Percentiles rank a stretch among this genome's conserved stretches.
Conservation (phyloP, 83 land plant species). For the Picea abies region DNA sequence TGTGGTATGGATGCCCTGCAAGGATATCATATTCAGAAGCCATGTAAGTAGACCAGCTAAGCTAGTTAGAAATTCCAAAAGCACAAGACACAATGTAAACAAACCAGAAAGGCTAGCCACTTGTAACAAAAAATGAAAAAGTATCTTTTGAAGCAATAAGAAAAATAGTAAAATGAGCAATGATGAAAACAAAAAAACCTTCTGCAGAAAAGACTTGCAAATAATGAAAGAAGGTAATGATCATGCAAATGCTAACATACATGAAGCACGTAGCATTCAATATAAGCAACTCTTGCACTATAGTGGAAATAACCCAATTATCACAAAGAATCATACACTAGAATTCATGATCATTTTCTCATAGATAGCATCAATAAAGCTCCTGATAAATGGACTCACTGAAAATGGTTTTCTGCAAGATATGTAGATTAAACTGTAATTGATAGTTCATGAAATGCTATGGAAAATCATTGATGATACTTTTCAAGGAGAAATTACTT, state of each 20-base stretch:
- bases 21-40: conserved; percentile 7
- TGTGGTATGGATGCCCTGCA: conserved; percentile 89
- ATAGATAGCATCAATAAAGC: background rate
- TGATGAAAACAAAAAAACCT: background rate
- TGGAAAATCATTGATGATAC: background rate
- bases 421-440: background rate
- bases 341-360: background rate
- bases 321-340: background rate
- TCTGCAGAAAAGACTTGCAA: background rate
- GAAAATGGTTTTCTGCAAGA: background rate
- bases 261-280: too few relatives aligned
- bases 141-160: background rate
- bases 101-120: background rate
- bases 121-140: background rate
- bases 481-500: background rate
- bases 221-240: background rate
- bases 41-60: background rate
- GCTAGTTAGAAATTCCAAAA: background rate
- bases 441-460: background rate
- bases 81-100: background rate
- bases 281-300: background rate
- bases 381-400: background rate
- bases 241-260: background rate
- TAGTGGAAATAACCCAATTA: background rate
- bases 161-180: background rate